These are phyloP conservation scores for Melaleuca quinquenervia DNA, from an alignment of 345 rosid genomes.

Conservation along the genomic window DNA sequence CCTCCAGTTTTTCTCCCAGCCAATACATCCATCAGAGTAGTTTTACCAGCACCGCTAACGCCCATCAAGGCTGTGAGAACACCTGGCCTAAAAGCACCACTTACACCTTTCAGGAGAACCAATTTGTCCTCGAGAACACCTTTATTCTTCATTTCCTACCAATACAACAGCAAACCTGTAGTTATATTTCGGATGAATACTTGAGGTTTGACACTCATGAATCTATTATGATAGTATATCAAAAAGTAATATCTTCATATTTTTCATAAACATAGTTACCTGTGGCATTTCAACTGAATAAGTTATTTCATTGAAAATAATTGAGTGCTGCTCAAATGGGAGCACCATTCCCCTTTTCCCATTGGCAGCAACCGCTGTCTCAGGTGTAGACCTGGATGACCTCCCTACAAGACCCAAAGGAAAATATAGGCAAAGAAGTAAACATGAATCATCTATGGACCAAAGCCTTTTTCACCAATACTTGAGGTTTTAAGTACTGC, in stretches of 20 bases:
- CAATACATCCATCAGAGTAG: slow-evolving; percentile 46
- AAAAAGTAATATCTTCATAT: too few species aligned
- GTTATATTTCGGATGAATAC: background rate
- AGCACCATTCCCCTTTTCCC: slow-evolving; percentile 48
- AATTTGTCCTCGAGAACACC: slow-evolving; percentile 28
- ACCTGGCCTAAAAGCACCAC: slow-evolving; percentile 43
- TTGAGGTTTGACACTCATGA: background rate
- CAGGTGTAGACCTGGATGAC: background rate
- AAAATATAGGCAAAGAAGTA: background rate
- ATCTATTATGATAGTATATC: too few species aligned
- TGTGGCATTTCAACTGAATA: slow-evolving; percentile 50
- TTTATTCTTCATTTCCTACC: slow-evolving; percentile 37
- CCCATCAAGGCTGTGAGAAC: slow-evolving; percentile 52
- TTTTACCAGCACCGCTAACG: slow-evolving; percentile 48
- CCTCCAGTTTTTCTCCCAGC: slow-evolving; percentile 50
- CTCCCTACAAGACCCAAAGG: background rate
- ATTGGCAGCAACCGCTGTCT: background rate
- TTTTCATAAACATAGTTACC: slow-evolving; percentile 10
- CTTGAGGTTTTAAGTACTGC: too few species aligned
- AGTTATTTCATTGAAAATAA: slow-evolving; percentile 30
- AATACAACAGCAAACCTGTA: background rate
- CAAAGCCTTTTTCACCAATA: too few species aligned
- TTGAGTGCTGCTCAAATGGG: slow-evolving; percentile 40
- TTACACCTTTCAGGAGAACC: slow-evolving; percentile 35
- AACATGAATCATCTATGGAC: background rate